Base-by-base conservation (phyloP, 2,329 filamentous ascomycete species). In the Aspergillus glaucus region DNA sequence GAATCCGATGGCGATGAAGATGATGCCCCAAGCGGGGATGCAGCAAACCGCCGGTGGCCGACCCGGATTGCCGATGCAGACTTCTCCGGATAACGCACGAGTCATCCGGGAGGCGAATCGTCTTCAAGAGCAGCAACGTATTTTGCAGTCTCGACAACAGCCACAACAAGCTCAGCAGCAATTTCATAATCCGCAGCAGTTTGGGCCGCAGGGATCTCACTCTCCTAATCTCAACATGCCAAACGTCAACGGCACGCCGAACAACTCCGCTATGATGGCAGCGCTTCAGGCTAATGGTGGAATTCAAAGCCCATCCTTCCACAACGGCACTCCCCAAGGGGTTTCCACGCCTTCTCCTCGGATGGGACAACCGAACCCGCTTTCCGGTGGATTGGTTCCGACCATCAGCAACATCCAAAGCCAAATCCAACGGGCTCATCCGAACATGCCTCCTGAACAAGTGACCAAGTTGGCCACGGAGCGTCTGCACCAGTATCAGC, bases 1-100 rank as follows among this genome's bases (percentile, higher is more conserved):
- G 73, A 50, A 78, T 72, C 22, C 80, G 73, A 76, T 81, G 62
- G 78, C 80, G 39, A 79, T 87, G 73, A 74, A 73, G 52, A 74
- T 74, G 66, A 67, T 72, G 56, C 65, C 68, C 14, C 68, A 85
- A 53, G 76, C 80, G 46, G 79, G 85, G 47, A 78, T 88, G 72
- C 78, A 81, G 42, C 69, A 69, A 47, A 60, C 56, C 26, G 63
- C 69, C 47, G 61, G 61, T 30, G 55, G 60, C 15, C 63, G 69
- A 37, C 64, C 71, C 46, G 68, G 69, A 17, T 62, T 72, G 47
- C 61, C 66, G 17, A 72, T 85, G 57, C 83, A 86, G 59, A 79
- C 83, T 7, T 71, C 71, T 30, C 69, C 74, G 4, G 72, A 76
- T 47, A 74, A 74, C 52, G 64, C 72, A 32, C 71, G 75, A 8